Evolutionary conservation across 2,329 filamentous ascomycete species (phyloP), one percentile per base, ranked within the genome.

Genomic region (Phialophora verrucosa): DNA sequence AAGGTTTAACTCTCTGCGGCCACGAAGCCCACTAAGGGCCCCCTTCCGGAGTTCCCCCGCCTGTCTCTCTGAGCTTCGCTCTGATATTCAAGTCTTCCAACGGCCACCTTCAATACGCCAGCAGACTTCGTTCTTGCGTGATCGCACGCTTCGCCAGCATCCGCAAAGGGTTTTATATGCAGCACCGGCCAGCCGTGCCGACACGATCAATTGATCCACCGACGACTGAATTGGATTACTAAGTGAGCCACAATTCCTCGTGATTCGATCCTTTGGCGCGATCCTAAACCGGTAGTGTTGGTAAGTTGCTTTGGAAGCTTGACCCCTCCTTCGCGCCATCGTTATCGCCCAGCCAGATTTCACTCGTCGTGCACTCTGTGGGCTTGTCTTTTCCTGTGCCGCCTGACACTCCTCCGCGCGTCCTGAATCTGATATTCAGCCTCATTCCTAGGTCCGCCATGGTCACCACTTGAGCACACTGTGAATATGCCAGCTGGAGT

Each of bases 251-350:
- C 50, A 27, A 38, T 20, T 51, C 35, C 35, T 58, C 5, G n/a
- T 25, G 23, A 38, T 25, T 35, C 47, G 25, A 51, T 51, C 49
- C 20, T 35, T 31, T 59, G 47, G 32, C 49, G 31, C 49, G 53
- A 55, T n/a, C 59, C 49, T 42, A 31, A 61, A 61, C 31, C 20
- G 59, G 59, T 61, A 61, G 35, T 53, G 59, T 53, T 51, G 50
- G 59, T 51, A 53, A 61, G 49, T 29, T 54, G 17, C 44, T 61
- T 54, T 50, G 29, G 59, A 51, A 54, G n/a, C 23, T 58, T 29
- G 31, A 54, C 59, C 59, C 59, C 59, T 42, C 35, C 31, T 23
- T 54, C 29, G 12, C 38, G 31, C 17, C 14, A 17, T 29, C 25
- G 47, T 38, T 61, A 51, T 47, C 29, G 12, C 29, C 23, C 12